Evolutionary conservation across 139 green algal species (phyloP), one percentile per base, ranked within the genome.

Genomic region (Chlamydomonas eustigma): DNA sequence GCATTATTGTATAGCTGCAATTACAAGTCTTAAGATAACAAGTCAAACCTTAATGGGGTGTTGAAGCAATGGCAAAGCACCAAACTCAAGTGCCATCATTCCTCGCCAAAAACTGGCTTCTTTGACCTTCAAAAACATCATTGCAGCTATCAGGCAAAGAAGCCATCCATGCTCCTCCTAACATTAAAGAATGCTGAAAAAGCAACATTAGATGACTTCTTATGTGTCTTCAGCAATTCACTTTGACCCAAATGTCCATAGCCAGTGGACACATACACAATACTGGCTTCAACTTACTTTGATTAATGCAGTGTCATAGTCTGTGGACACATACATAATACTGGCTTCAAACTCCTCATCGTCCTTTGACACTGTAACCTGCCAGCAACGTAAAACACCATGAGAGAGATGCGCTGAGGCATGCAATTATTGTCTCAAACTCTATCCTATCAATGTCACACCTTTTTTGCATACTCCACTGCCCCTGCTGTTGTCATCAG

Each of bases 381-480:
- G 18, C 44, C 44, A 58, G 44, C 44, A n/a, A n/a, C n/a, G n/a
- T n/a, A n/a, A n/a, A n/a, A n/a, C n/a, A n/a, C n/a, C n/a, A 58
- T 69, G 44, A 28, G 12, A 58, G 44, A 58, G 12, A 58, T 58
- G 12, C 44, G 18, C 18, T 58, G 44, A 58, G 18, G 44, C 44
- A 58, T 12, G 44, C 18, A 58, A 58, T 58, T 18, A 58, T 18
- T 58, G 44, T n/a, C 58, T n/a, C 22, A 8, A 8, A 69, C 58
- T 8, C 22, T 33, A 8, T 22, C 31, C n/a, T 22, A 36, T 5
- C 58, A 24, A 8, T 33, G 58, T 12, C 44, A 28, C 58, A 69
- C 58, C 58, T 22, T 69, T 5, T 32, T 30, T 8, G 58, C 58
- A n/a, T 69, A 32, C 58, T 69, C 58, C 58, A 69, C 58, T 12